Base-by-base conservation (phyloP, 148 eudicot species). In the Rhododendron kiyosumense region DNA sequence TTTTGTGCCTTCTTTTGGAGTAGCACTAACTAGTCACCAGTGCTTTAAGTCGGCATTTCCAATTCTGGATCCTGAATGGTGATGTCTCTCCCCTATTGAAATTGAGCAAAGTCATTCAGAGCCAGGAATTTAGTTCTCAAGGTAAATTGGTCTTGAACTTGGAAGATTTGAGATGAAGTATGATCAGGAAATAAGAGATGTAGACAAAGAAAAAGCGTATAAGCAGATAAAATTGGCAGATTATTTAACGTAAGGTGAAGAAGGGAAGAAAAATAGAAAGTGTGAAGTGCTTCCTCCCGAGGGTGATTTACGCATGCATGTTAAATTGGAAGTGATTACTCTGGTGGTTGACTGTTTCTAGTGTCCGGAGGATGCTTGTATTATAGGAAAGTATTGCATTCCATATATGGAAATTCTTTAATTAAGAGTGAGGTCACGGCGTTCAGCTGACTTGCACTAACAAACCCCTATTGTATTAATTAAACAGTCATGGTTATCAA, bases 101-200 rank as follows among this genome's bases (percentile, higher is more conserved):
- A 36, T 75, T 75, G 79, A 18, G 45, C 20, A 75, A 69, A 26
- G 75, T 69, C 36, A 13, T 69, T 28, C 36, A 28, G 20, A 69
- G 36, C 36, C 75, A 10, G 7, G 36, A 69, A 69, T 69, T 65
- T 28, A 24, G 30, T 65, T 28, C 74, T 26, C 74, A 26, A 26
- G 36, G 36, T 8, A 38, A 69, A 69, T 69, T 69, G 48, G 48
- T 75, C n/a, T 36, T 43, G 20, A 5, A 38, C 46, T 36, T 73
- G 36, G 41, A 73, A 75, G 79, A 38, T 75, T 75, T 75, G 79
- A 75, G 46, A 75, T 75, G 79, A 34, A 75, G 48, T 75, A 75
- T 36, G 78, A 34, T 74, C 45, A 0, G 45, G 43, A 74, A 36
- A 74, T 74, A 22, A 41, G 24, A 74, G 43, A 74, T 74, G 34